Conservation (phyloP, 192 early-diverging fungal genomes). For the Diversispora epigaea region DNA sequence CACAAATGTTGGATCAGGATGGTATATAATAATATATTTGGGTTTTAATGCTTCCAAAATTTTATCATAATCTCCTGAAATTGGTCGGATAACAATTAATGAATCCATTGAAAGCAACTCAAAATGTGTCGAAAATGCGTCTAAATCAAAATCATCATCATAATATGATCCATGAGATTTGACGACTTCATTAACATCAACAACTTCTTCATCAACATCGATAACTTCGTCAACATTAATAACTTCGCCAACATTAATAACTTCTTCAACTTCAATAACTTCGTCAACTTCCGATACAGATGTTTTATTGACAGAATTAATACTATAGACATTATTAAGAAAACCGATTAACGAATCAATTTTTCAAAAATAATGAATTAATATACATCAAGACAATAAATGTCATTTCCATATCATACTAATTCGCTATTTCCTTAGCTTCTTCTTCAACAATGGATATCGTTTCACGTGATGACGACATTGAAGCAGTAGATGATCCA, state of each 20-base stretch:
- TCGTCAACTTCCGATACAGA: too few relatives aligned
- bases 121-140: conserved; percentile 47
- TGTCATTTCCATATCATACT: conserved; percentile 33
- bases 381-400: not conserved
- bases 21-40: conserved; percentile 85
- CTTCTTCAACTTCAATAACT: too few relatives aligned
- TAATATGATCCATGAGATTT: conserved; percentile 32
- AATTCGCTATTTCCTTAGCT: conserved; percentile 43
- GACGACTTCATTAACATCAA: not conserved
- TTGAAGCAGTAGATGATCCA: conserved; percentile 31
- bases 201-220: too few relatives aligned
- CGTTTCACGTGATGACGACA: not conserved
- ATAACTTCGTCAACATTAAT: too few relatives aligned
- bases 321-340: too few relatives aligned
- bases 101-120: conserved; percentile 46
- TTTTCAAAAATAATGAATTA: not conserved
- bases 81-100: conserved; percentile 57
- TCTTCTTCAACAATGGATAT: conserved; percentile 36
- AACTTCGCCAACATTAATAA: too few relatives aligned
- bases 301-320: too few relatives aligned
- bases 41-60: conserved; percentile 71
- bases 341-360: too few relatives aligned
- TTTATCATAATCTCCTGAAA: conserved; percentile 60
- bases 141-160: conserved; percentile 47
- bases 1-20: conserved; percentile 85